phyloP scores from a whole-genome alignment of 352 stramenopile genomes.

The Thalassiosira oceanica region DNA sequence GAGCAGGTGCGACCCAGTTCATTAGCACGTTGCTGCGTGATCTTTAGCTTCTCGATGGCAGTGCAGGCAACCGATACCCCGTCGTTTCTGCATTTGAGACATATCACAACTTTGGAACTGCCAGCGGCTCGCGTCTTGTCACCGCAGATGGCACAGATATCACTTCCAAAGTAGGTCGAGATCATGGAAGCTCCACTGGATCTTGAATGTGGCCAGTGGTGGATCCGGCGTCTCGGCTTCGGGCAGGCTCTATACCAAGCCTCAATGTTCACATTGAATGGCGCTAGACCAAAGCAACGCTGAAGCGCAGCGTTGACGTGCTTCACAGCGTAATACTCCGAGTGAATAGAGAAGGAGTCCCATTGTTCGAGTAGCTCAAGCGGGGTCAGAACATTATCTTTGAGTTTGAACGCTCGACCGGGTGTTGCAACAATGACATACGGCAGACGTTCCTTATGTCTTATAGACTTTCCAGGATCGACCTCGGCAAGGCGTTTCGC shows the following conservation, averaged over 20 bases:
- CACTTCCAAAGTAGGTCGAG: conserved; percentile 77
- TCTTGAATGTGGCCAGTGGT: conserved; percentile 75
- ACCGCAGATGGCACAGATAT: conserved; percentile 73
- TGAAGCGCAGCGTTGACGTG: conserved; percentile 80
- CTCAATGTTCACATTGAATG: conserved; percentile 68
- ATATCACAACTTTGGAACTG: conserved; percentile 65
- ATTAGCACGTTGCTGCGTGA: conserved; percentile 53
- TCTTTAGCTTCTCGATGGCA: conserved; percentile 57
- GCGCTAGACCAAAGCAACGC: conserved; percentile 70
- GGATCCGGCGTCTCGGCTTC: conserved; percentile 70
- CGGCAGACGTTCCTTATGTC: conserved; percentile 72
- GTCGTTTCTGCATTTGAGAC: conserved; percentile 53
- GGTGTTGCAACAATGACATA: conserved; percentile 80
- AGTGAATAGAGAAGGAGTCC: conserved; percentile 76
- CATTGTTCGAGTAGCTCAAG: conserved; percentile 76
- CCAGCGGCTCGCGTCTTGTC: conserved; percentile 65
- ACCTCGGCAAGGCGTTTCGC: conserved; percentile 66
- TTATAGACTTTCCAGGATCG: conserved; percentile 68
- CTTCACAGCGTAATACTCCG: conserved; percentile 76
- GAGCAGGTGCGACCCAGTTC: conserved; percentile 58
- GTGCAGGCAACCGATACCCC: conserved; percentile 32
- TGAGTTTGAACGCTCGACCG: conserved; percentile 60
- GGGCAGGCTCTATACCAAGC: conserved; percentile 71
- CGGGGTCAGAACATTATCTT: conserved; percentile 73
- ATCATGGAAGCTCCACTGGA: conserved; percentile 68